Evolutionary conservation across 2,329 filamentous ascomycete genomes (phyloP).

Genomic region (Aspergillus ustus): DNA sequence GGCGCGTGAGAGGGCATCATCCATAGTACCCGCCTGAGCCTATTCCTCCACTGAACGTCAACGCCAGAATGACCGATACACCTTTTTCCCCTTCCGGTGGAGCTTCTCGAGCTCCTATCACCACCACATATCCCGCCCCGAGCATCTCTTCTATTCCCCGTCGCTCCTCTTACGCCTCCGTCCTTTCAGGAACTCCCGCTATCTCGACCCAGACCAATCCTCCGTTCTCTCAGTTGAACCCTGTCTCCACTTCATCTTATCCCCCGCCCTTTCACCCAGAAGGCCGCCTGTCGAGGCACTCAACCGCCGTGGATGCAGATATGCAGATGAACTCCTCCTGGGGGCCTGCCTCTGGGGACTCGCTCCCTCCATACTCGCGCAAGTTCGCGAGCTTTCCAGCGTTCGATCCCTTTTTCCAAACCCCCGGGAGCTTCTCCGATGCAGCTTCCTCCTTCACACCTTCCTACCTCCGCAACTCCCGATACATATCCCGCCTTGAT

Average conservation of each 20-base stretch:
- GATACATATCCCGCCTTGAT: constrained; percentile 76
- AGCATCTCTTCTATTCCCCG: constrained; percentile 51
- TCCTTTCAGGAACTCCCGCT: constrained; percentile 58
- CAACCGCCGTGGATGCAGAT: constrained; percentile 54
- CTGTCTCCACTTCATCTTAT: constrained; percentile 36
- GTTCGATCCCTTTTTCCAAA: constrained; percentile 33
- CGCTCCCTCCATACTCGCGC: constrained; percentile 53
- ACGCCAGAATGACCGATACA: constrained; percentile 49
- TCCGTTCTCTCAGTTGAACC: constrained; percentile 55
- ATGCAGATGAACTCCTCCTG: constrained; percentile 54
- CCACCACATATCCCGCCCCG: constrained; percentile 37
- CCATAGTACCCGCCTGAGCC: constrained; percentile 19
- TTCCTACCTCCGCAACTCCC: constrained; percentile 78
- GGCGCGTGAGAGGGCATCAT: constrained; percentile 18
- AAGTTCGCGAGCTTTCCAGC: constrained; percentile 48
- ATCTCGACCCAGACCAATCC: constrained; percentile 44
- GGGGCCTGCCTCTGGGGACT: constrained; percentile 47
- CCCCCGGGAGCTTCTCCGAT: constrained; percentile 32
- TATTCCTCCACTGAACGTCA: constrained; percentile 29
- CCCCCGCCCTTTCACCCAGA: constrained; percentile 41
- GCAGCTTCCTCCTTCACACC: constrained; percentile 66
- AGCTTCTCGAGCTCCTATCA: constrained; percentile 35
- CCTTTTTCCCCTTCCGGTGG: constrained; percentile 48
- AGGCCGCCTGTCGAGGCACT: constrained; percentile 38
- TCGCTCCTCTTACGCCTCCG: constrained; percentile 66